phyloP scores from a whole-genome alignment of 106 monocot genomes.

The Ottelia alismoides region DNA sequence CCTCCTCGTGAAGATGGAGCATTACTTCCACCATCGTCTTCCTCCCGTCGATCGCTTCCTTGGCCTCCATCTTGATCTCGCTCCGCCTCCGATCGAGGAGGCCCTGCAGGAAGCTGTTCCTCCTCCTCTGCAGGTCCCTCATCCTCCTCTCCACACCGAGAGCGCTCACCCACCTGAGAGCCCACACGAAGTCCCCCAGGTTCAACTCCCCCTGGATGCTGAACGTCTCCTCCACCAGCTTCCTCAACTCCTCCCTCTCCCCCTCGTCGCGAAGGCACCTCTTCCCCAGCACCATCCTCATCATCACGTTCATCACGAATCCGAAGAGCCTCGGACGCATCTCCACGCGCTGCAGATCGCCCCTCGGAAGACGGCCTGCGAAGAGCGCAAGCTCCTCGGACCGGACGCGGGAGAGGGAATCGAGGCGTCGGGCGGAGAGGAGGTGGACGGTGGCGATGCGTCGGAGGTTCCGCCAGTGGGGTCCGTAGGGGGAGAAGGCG shows the following conservation, averaged over 20 bases:
- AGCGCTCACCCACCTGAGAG: slow-evolving; percentile 17
- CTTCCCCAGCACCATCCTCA: slow-evolving; percentile 21
- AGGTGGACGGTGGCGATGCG: slow-evolving; percentile 3
- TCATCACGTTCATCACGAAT: slow-evolving; percentile 6
- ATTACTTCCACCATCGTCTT: slow-evolving; percentile 19
- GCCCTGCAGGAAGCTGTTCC: slow-evolving; percentile 17
- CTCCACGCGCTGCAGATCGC: slow-evolving; percentile 5
- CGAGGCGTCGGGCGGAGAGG: slow-evolving; percentile 3
- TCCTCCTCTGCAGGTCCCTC: slow-evolving; percentile 1
- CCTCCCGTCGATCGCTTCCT: background rate
- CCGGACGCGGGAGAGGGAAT: slow-evolving; percentile 4
- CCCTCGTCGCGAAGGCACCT: background rate
- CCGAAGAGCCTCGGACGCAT: slow-evolving; percentile 11
- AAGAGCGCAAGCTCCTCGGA: slow-evolving; percentile 8
- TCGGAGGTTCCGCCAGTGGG: slow-evolving; percentile 16
- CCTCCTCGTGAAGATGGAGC: slow-evolving; percentile 18
- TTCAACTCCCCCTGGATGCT: slow-evolving; percentile 3
- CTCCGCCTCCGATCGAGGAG: slow-evolving; percentile 14
- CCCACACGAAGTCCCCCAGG: slow-evolving; percentile 21
- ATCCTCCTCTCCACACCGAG: slow-evolving; percentile 16
- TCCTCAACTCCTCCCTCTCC: slow-evolving; percentile 1
- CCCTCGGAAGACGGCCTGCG: background rate
- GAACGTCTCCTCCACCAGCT: slow-evolving; percentile 20
- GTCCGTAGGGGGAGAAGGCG: slow-evolving; percentile 2
- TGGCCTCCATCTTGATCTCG: background rate